Base-by-base conservation (phyloP, 306 rosid species). In the Quercus variabilis region DNA sequence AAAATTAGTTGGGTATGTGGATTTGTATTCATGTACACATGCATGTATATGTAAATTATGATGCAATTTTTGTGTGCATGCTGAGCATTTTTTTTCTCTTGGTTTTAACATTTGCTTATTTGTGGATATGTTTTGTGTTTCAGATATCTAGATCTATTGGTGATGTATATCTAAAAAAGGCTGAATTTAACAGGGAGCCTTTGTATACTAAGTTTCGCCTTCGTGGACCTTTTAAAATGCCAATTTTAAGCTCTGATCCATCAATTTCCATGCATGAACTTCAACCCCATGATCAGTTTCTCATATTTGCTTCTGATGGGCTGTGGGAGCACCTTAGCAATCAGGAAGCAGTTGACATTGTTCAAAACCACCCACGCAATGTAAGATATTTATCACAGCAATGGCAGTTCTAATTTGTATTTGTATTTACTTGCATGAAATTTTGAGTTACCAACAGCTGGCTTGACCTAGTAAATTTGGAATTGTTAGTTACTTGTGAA, bases 321-420 rank as follows among this genome's bases (percentile, higher is more conserved):
- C 86, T 93, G 54, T 93, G 98, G 98, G 98, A 93, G 86, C 98
- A 93, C 86, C 88, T 93, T 69, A 89, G 86, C 89, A 93, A 93
- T 74, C 97, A 93, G 84, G 92, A 89, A 65, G 98, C 98, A 0
- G 97, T 93, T 83, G 95, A 93, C 84, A 88, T 91, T 73, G 93
- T 93, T 76, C 92, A 84, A 67, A 91, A 84, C 38, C 88, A 90
- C 58, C 97, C 97, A 33, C 91, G 74, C 86, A 88, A 74, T 54
- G 98, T 93, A 89, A 88, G 91, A 83, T 86, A 60, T 71, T 31
- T 70, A 23, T 56, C 74, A 43, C n/a, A 12, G 25, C 4, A 35
- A 14, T 72, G 58, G 60, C 41, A 77, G 73, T 80, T 83, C 28
- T 43, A 12, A 65, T 65, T 57, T 38, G 69, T 59, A 7, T 38